phyloP scores from a whole-genome alignment of 202 grass and related monocot genomes.

The Saccharum hybrid region DNA sequence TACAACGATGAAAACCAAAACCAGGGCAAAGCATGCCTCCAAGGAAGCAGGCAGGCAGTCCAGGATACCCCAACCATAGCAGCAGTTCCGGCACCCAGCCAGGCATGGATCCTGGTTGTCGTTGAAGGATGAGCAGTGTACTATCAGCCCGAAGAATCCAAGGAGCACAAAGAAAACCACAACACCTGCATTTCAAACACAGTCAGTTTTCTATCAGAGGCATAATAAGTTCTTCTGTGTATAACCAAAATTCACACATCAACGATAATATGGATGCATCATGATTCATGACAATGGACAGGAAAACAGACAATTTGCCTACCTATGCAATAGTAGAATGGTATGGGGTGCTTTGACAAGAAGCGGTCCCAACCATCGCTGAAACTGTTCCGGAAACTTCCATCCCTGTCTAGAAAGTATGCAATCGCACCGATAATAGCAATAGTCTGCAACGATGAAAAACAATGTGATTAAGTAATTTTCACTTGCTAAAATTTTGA shows the following conservation, averaged over 20 bases:
- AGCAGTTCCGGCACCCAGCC: constrained; percentile 80
- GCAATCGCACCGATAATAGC: constrained; percentile 64
- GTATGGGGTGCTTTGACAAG: constrained; percentile 78
- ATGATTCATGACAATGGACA: background rate
- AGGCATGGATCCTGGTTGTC: constrained; percentile 71
- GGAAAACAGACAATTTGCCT: background rate
- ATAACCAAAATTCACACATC: background rate
- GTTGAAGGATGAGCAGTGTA: constrained; percentile 75
- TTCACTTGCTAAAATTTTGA: background rate
- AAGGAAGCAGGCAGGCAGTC: constrained; percentile 83
- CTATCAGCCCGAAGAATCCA: constrained; percentile 70
- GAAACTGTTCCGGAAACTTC: constrained; percentile 78
- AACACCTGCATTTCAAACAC: constrained; percentile 55
- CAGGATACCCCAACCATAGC: constrained; percentile 81
- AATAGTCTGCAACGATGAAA: constrained; percentile 58
- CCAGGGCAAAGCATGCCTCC: constrained; percentile 79
- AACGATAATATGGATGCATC: background rate
- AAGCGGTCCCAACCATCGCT: constrained; percentile 78
- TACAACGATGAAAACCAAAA: constrained; percentile 68
- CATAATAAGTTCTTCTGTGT: background rate
- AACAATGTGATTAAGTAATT: background rate
- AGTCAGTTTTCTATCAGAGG: background rate
- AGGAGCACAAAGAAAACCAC: constrained; percentile 84
- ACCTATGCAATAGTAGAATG: constrained; percentile 89
- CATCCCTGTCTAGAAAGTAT: constrained; percentile 75